Conservation (phyloP, 768 basidiomycete genomes). For the Leccinum uliginosum region DNA sequence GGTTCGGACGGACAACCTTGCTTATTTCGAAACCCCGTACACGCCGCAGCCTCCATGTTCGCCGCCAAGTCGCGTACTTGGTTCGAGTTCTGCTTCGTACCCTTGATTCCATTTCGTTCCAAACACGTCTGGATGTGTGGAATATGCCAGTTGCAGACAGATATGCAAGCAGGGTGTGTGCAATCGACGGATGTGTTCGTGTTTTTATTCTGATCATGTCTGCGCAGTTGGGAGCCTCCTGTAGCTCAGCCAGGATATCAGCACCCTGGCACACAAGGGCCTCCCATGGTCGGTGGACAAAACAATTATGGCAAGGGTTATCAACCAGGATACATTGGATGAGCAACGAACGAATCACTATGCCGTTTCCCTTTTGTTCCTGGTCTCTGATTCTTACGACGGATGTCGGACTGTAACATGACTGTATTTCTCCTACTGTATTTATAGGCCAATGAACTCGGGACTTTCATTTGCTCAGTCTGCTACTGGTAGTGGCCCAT, state of each 20-base stretch:
- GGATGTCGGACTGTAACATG: not conserved
- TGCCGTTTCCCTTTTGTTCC: not conserved
- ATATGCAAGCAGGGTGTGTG: slow-evolving; percentile 48
- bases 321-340: slow-evolving; percentile 28
- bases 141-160: slow-evolving; percentile 64
- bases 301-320: slow-evolving; percentile 20
- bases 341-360: not conserved
- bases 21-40: not conserved
- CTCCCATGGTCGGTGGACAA: not conserved
- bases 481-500: not conserved
- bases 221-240: slow-evolving; percentile 33
- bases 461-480: not conserved
- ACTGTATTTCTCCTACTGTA: not conserved
- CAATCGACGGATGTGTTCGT: not conserved
- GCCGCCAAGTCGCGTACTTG: slow-evolving; percentile 62
- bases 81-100: slow-evolving; percentile 77
- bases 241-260: slow-evolving; percentile 34
- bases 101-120: slow-evolving; percentile 59
- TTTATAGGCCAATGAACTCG: not conserved
- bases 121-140: slow-evolving; percentile 66
- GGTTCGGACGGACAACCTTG: not conserved
- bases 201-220: not conserved
- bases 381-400: not conserved
- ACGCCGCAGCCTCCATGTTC: slow-evolving; percentile 48
- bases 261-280: slow-evolving; percentile 28